Conservation (phyloP, 768 basidiomycete genomes). For the Floccularia luteovirens region DNA sequence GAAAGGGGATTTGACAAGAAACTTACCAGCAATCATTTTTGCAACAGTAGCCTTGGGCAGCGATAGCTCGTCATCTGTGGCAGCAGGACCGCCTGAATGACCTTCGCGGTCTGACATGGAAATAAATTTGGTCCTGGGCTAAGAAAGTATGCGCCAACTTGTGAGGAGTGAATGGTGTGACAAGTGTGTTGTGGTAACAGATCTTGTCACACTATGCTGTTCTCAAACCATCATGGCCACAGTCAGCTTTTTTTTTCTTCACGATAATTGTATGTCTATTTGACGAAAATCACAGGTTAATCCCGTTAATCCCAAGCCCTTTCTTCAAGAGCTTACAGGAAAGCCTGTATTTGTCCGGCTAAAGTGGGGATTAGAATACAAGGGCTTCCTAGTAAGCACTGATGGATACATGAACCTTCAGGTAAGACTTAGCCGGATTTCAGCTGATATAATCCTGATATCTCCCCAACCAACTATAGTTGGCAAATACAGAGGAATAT, state of each 20-base stretch:
- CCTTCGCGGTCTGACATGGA: constrained; percentile 91
- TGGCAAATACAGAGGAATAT: constrained; percentile 98
- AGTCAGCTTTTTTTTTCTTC: constrained; percentile 29
- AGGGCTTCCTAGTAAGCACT: constrained; percentile 97
- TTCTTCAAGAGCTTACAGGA: constrained; percentile 96
- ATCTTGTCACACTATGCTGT: constrained; percentile 8
- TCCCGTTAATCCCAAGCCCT: constrained; percentile 98
- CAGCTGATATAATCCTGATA: background rate
- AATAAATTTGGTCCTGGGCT: background rate
- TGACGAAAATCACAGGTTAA: constrained; percentile 44
- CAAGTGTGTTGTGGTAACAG: background rate
- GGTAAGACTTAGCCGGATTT: constrained; percentile 32
- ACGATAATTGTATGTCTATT: constrained; percentile 4
- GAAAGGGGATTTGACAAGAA: constrained; percentile 5
- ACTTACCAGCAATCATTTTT: constrained; percentile 89
- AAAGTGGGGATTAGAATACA: constrained; percentile 99
- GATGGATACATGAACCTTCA: constrained; percentile 99
- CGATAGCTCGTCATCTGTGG: constrained; percentile 92
- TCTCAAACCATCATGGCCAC: constrained; percentile 55
- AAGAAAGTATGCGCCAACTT: background rate
- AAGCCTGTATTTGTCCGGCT: constrained; percentile 92
- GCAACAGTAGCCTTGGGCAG: constrained; percentile 96
- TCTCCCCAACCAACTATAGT: constrained; percentile 33
- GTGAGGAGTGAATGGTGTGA: constrained; percentile 1
- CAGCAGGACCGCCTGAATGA: constrained; percentile 48